Conservation (phyloP, 2,329 filamentous ascomycete species). For the Acrodontium crateriforme region DNA sequence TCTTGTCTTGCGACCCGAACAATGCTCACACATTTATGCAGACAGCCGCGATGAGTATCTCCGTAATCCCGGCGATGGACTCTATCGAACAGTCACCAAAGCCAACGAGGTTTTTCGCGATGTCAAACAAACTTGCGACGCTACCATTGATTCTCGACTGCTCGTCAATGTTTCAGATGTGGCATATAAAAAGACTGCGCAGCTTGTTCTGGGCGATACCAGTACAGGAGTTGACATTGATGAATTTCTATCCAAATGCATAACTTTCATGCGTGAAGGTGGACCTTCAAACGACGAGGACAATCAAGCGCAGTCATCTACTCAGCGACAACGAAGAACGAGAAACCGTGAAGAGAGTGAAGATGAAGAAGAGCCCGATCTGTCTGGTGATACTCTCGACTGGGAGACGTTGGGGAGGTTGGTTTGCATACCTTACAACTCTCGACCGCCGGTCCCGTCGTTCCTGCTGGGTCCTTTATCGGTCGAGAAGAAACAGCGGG, state of each 20-base stretch:
- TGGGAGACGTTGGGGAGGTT: conserved; percentile 73
- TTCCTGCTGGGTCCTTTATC: conserved; percentile 84
- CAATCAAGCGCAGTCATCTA: conserved; percentile 31
- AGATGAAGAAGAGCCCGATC: conserved; percentile 45
- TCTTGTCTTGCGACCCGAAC: conserved; percentile 6
- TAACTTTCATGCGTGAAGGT: conserved; percentile 63
- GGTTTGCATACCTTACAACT: conserved; percentile 59
- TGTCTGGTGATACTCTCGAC: conserved; percentile 62
- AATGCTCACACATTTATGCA: conserved; percentile 21
- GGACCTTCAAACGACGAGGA: conserved; percentile 34
- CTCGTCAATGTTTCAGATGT: conserved; percentile 70
- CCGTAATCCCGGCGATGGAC: conserved; percentile 45
- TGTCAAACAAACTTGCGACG: conserved; percentile 73
- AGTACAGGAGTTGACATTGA: conserved; percentile 73
- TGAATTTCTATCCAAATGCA: conserved; percentile 81
- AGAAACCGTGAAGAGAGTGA: conserved; percentile 7
- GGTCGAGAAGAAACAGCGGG: conserved; percentile 69
- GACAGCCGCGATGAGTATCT: conserved; percentile 63
- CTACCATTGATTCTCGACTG: conserved; percentile 77
- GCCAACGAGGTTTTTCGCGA: conserved; percentile 48
- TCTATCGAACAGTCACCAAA: conserved; percentile 13
- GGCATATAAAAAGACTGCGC: conserved; percentile 62
- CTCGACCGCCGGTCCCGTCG: conserved; percentile 61
- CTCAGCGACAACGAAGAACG: conserved; percentile 6
- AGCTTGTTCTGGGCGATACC: conserved; percentile 57